phyloP scores from a whole-genome alignment of 1,284 basidiomycete species.

The Ustilago trichophora region DNA sequence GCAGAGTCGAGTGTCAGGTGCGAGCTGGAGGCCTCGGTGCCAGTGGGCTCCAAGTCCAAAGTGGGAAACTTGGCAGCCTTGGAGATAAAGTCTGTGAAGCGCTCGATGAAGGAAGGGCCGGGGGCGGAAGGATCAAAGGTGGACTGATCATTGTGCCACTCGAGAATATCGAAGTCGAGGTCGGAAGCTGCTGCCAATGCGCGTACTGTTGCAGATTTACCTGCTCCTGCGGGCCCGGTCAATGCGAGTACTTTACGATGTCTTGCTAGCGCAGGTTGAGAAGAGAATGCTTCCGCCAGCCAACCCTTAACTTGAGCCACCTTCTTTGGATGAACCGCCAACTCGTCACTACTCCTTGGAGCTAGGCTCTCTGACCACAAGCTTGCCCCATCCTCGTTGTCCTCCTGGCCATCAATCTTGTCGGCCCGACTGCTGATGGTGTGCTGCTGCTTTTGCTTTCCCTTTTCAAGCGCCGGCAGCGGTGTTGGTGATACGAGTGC shows the following conservation, averaged over 20 bases:
- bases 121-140: conserved; percentile 8
- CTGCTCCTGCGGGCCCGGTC: conserved; percentile 88
- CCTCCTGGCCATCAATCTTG: background rate
- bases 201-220: conserved; percentile 85
- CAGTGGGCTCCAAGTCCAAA: conserved; percentile 22
- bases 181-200: conserved; percentile 75
- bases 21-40: conserved; percentile 4
- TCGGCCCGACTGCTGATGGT: background rate
- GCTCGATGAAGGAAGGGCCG: conserved; percentile 32
- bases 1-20: conserved; percentile 3
- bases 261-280: conserved; percentile 74
- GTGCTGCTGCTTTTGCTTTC: conserved; percentile 20
- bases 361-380: conserved; percentile 35
- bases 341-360: conserved; percentile 68
- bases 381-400: background rate
- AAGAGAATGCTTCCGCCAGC: conserved; percentile 81
- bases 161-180: conserved; percentile 80
- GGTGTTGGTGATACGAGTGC: background rate
- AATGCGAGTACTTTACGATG: conserved; percentile 81
- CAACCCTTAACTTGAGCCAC: conserved; percentile 84
- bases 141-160: conserved; percentile 77
- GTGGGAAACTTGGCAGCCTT: conserved; percentile 43
- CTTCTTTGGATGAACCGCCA: conserved; percentile 88
- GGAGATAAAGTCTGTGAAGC: conserved; percentile 54
- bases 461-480: conserved; percentile 3